Percentiles rank a stretch among this genome's conserved stretches.
Evolutionary conservation across 78 protist genomes (phyloP).

Genomic region (Protostelium mycophagum): DNA sequence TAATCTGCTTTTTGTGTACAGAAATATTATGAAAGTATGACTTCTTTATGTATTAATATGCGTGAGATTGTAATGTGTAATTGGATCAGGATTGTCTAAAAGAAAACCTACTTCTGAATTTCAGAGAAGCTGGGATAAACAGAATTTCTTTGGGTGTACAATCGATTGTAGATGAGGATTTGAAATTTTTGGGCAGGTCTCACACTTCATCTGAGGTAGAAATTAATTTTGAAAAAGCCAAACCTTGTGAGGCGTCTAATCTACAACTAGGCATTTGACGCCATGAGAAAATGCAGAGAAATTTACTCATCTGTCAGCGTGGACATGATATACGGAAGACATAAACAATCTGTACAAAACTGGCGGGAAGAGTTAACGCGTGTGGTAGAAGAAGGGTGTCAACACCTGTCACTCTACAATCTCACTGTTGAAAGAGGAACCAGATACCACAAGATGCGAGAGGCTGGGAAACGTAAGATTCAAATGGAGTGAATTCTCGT

Average conservation of each 20-base stretch:
- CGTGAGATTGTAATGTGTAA: too few relatives aligned
- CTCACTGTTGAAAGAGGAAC: constrained; percentile 58
- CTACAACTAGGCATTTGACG: constrained; percentile 9
- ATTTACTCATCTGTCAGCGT: constrained; percentile 32
- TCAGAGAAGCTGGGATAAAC: constrained; percentile 29
- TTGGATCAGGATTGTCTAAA: background rate
- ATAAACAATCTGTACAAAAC: constrained; percentile 4
- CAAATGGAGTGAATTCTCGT: background rate
- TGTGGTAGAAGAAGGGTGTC: background rate
- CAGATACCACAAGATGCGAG: constrained; percentile 13
- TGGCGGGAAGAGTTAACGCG: constrained; percentile 33
- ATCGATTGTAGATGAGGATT: background rate
- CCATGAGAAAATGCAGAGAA: constrained; percentile 1
- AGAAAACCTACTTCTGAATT: constrained; percentile 8
- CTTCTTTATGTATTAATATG: too few relatives aligned
- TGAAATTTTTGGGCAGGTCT: background rate
- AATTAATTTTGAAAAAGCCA: too few relatives aligned
- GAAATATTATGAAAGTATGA: too few relatives aligned
- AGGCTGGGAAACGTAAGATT: background rate
- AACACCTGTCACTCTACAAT: constrained; percentile 23
- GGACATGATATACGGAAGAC: constrained; percentile 50
- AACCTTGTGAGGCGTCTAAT: too few relatives aligned
- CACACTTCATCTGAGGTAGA: background rate
- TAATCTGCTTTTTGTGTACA: too few relatives aligned
- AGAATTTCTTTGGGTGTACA: constrained; percentile 57